Conservation (phyloP, 176 grass and related monocot genomes). For the Tuctoria greenei region DNA sequence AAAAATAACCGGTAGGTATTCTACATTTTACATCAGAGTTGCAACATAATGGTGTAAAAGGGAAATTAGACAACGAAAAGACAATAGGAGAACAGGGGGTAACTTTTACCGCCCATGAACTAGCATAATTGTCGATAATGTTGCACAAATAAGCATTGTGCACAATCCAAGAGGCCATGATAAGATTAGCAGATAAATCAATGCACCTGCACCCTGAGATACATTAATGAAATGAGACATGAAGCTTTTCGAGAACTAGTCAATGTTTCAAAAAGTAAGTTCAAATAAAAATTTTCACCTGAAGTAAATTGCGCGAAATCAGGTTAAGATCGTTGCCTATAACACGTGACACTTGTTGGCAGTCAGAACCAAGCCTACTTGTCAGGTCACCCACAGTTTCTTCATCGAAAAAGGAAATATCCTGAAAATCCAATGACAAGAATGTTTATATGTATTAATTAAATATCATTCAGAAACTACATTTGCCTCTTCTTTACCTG, state of each 20-base stretch:
- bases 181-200: constrained; percentile 90
- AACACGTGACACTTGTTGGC: constrained; percentile 97
- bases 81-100: constrained; percentile 16
- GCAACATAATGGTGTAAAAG: constrained; percentile 8
- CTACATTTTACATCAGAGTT: constrained; percentile 2
- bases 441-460: background rate
- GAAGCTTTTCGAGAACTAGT: constrained; percentile 16
- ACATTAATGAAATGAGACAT: constrained; percentile 30
- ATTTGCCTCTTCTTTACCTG: constrained; percentile 52
- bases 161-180: constrained; percentile 96
- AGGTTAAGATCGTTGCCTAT: constrained; percentile 97
- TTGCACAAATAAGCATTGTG: constrained; percentile 76
- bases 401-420: constrained; percentile 93
- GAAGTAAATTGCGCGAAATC: constrained; percentile 92
- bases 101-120: constrained; percentile 75
- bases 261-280: constrained; percentile 11
- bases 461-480: background rate
- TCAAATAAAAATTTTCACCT: constrained; percentile 49
- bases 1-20: background rate
- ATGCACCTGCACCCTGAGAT: constrained; percentile 81
- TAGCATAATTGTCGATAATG: constrained; percentile 78
- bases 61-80: constrained; percentile 18
- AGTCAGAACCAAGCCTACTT: constrained; percentile 97
- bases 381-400: constrained; percentile 99
- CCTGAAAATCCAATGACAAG: constrained; percentile 43